Evolutionary conservation across 1,284 basidiomycete genomes (phyloP).

Genomic region (Sporisorium graminicola): DNA sequence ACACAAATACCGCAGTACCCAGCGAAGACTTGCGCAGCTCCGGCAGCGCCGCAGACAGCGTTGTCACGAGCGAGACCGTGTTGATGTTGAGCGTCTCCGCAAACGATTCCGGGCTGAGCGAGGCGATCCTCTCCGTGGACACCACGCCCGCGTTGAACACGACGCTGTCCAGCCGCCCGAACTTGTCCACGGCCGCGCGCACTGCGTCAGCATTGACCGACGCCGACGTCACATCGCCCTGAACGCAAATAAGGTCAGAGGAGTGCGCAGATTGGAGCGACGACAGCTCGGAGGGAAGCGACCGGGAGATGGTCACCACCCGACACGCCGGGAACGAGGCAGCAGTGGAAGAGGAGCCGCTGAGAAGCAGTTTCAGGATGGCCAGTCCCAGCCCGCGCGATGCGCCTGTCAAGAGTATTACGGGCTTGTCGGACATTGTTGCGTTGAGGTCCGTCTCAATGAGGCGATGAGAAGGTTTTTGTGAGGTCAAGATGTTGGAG

Average conservation of each 20-base stretch:
- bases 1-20: conserved; percentile 82
- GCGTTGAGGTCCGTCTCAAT: too few species aligned
- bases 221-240: conserved; percentile 77
- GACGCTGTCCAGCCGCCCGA: conserved; percentile 78
- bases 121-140: conserved; percentile 57
- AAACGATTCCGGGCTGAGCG: conserved; percentile 73
- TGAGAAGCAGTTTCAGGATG: conserved; percentile 76
- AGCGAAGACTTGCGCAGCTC: conserved; percentile 73
- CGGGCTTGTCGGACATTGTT: conserved; percentile 43
- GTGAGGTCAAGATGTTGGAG: background rate
- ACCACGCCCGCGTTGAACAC: conserved; percentile 84
- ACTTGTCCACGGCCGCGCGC: conserved; percentile 75
- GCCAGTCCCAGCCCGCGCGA: conserved; percentile 82
- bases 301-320: conserved; percentile 82
- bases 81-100: conserved; percentile 80
- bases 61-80: conserved; percentile 82
- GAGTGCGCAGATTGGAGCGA: conserved; percentile 72
- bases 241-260: conserved; percentile 70
- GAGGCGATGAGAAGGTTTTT: too few species aligned
- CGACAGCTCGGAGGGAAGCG: conserved; percentile 76
- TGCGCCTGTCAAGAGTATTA: conserved; percentile 65
- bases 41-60: conserved; percentile 78
- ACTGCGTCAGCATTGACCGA: conserved; percentile 75
- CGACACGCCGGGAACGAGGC: conserved; percentile 69
- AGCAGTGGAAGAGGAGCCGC: conserved; percentile 24